phyloP scores from a whole-genome alignment of 2,329 filamentous ascomycete genomes.

The Alternaria tenuissima region DNA sequence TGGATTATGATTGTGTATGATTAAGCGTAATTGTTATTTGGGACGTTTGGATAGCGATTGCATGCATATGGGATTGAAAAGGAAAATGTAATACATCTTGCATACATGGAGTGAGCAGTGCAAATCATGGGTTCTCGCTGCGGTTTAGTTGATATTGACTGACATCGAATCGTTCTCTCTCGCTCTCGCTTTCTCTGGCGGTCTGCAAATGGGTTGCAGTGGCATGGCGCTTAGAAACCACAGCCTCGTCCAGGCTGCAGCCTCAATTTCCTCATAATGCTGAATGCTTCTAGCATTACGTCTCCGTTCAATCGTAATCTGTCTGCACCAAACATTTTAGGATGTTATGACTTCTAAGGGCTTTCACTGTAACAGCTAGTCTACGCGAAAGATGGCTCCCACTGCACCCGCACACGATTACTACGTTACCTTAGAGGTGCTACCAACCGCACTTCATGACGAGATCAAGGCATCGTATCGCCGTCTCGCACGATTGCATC shows the following conservation, averaged over 20 bases:
- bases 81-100: slow-evolving; percentile 7
- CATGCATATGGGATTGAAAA: slow-evolving; percentile 1
- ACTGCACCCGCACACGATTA: not conserved
- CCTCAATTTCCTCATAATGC: not conserved
- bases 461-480: slow-evolving; percentile 7
- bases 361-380: not conserved
- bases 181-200: not conserved
- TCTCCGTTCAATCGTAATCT: not conserved
- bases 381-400: not conserved
- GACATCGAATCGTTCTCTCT: not conserved
- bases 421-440: slow-evolving; percentile 5
- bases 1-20: slow-evolving; percentile 32
- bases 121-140: not conserved
- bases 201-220: not conserved
- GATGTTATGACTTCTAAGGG: not conserved
- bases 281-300: not conserved
- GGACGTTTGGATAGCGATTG: slow-evolving; percentile 24
- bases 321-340: not conserved
- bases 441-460: not conserved
- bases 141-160: not conserved
- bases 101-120: not conserved
- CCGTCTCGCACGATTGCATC: slow-evolving; percentile 10
- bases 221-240: not conserved
- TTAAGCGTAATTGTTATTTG: slow-evolving; percentile 20
- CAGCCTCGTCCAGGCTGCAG: not conserved